Base-by-base conservation (phyloP, 108 stramenopile genomes). In the Chaetoceros muelleri region DNA sequence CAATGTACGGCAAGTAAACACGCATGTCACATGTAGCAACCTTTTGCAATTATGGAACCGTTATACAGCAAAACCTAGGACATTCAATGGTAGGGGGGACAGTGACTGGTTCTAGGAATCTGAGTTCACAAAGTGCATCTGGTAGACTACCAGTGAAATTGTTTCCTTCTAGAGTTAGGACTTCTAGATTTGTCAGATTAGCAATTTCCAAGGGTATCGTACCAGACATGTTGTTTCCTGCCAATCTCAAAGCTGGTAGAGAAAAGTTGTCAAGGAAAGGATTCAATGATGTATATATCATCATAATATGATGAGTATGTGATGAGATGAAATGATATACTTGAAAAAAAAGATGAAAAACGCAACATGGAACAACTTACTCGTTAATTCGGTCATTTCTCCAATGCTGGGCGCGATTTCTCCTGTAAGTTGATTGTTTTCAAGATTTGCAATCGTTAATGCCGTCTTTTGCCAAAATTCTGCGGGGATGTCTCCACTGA, bases 371-470 rank as follows among this genome's bases (percentile, higher is more conserved):
- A n/a, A n/a, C 8, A 10, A 40, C 34, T 40, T 40, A 40, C 34
- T 13, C 34, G 5, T 13, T 5, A 40, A 13, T 40, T 40, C 13
- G 5, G 34, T 40, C 34, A 10, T 5, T 40, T 10, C 34, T 16
- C 13, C 13, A 23, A 49, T 49, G 18, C 7, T 24, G n/a, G 48
- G 18, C 22, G 48, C 13, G 7, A 49, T 16, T 7, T 21, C 13
- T 49, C 48, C 48, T 16, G 13, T 49, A 5, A 49, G n/a, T 24
- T 49, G 7, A 49, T 49, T 49, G 13, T 49, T 49, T 7, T 49
- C 22, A 7, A 49, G 48, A 13, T 10, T 40, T 13, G 13, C 5
- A 40, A 40, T 10, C 13, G 5, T 40, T 13, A 40, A 40, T 5
- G 5, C 34, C 13, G 34, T 5, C 8, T 10, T 10, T 16, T 7